A percentile compares a stretch with the other conserved stretches of the same genome.
phyloP scores from a whole-genome alignment of 2,329 filamentous ascomycete species.

The Diplodia sapinea region DNA sequence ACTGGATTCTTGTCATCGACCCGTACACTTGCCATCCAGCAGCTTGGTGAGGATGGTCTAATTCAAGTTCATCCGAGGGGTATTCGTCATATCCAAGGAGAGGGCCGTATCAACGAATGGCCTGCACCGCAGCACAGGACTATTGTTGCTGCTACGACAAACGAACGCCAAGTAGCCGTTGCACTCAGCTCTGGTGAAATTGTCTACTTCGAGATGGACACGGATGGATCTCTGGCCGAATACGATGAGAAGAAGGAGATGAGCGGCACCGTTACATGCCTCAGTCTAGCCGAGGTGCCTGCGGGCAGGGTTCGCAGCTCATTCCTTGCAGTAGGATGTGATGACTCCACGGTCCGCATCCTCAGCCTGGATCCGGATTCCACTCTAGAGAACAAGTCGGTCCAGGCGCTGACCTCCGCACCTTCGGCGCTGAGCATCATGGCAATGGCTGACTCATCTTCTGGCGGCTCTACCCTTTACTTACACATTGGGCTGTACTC shows the following conservation, averaged over 20 bases:
- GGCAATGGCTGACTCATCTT: conserved; percentile 92
- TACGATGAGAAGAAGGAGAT: conserved; percentile 94
- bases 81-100: conserved; percentile 84
- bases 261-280: conserved; percentile 90
- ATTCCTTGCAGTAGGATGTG: conserved; percentile 94
- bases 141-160: conserved; percentile 92
- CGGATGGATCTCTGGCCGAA: conserved; percentile 86
- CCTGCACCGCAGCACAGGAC: conserved; percentile 89
- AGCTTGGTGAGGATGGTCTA: conserved; percentile 89
- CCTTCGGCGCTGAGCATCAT: conserved; percentile 91
- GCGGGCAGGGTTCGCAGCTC: conserved; percentile 87
- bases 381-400: conserved; percentile 89
- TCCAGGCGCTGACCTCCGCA: conserved; percentile 89
- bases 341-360: conserved; percentile 94
- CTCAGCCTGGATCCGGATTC: conserved; percentile 88
- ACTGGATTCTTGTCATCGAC: conserved; percentile 90
- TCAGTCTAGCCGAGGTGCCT: conserved; percentile 92
- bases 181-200: conserved; percentile 96
- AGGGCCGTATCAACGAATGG: conserved; percentile 87
- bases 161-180: conserved; percentile 89
- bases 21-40: conserved; percentile 88
- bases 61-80: conserved; percentile 97
- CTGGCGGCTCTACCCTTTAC: conserved; percentile 85
- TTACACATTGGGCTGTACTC: conserved; percentile 95
- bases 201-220: conserved; percentile 97